Evolutionary conservation across 805 yeast genomes (phyloP).

Genomic region (Lachancea sp.): DNA sequence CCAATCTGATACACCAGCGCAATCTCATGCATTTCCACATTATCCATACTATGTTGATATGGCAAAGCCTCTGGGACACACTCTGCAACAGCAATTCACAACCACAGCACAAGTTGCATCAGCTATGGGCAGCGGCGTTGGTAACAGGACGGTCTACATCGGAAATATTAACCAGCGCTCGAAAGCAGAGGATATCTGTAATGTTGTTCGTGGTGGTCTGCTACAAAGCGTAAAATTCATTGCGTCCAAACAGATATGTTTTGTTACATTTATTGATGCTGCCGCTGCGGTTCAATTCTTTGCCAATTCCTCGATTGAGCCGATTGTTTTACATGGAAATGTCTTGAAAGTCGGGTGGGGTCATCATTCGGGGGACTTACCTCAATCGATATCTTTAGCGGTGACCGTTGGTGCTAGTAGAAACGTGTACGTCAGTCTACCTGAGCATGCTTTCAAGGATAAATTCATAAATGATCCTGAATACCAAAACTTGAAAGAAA

Average conservation of each 20-base stretch:
- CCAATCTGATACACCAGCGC: neutral
- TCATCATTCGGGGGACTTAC: constrained; percentile 57
- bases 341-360: constrained; percentile 68
- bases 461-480: constrained; percentile 29
- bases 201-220: constrained; percentile 71
- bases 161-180: constrained; percentile 62
- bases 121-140: constrained; percentile 32
- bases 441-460: constrained; percentile 37
- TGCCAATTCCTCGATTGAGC: constrained; percentile 52
- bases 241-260: constrained; percentile 53
- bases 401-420: constrained; percentile 72
- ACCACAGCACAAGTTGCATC: constrained; percentile 27
- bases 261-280: constrained; percentile 62
- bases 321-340: constrained; percentile 54
- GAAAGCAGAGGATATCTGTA: constrained; percentile 66
- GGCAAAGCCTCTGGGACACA: constrained; percentile 25
- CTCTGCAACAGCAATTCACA: constrained; percentile 25
- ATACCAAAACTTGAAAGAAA: constrained; percentile 26
- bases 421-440: constrained; percentile 66
- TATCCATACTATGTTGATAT: constrained; percentile 17
- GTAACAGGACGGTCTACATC: constrained; percentile 63
- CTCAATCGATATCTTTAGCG: constrained; percentile 49
- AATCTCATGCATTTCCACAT: neutral
- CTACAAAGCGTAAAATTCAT: constrained; percentile 51
- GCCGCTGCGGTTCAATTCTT: constrained; percentile 60